Evolutionary conservation across 331 rosid species (phyloP), one percentile per base, ranked within the genome.

Genomic region (Arachis monticola): DNA sequence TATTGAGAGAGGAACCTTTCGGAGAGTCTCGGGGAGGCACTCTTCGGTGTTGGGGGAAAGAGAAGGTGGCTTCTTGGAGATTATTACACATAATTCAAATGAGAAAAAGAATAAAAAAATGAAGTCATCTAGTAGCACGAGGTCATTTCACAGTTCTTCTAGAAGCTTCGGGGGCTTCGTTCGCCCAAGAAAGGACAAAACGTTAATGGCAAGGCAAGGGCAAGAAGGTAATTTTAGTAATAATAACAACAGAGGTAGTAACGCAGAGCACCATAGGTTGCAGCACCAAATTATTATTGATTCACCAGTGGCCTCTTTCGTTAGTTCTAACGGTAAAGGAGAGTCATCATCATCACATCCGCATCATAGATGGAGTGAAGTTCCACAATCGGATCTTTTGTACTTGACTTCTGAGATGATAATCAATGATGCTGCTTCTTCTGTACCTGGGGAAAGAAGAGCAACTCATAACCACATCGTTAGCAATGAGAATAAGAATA

Each of bases 241-340:
- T 17, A 2, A 53, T 10, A 17, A 67, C 55, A 0, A 50, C n/a
- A 82, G 64, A 7, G 50, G 30, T 55, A 38, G 58, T 1, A 53
- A 55, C 8, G 52, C 6, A 27, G 67, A 58, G 12, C 63, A 60
- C 8, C 62, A 64, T 1, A 76, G 87, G 27, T 65, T 89, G 14
- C 88, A 89, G 75, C 97, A 86, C 58, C 73, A 85, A 48, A 86
- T 91, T 5, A 5, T 53, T 13, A 67, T 86, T 5, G 68, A 85
- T 13, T 85, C 89, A 0, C 82, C 87, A 0, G 2, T 63, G 2
- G 2, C 84, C 1, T 69, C 83, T 1, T 40, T 51, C 40, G 44
- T 57, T 6, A 41, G 27, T 1, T 0, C 52, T 5, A 30, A 42
- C 62, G 0, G 69, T 64, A 8, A 53, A 2, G 2, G 52, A 7